Base-by-base conservation (phyloP, 192 early-diverging fungal species). In the Coemansia sp. region DNA sequence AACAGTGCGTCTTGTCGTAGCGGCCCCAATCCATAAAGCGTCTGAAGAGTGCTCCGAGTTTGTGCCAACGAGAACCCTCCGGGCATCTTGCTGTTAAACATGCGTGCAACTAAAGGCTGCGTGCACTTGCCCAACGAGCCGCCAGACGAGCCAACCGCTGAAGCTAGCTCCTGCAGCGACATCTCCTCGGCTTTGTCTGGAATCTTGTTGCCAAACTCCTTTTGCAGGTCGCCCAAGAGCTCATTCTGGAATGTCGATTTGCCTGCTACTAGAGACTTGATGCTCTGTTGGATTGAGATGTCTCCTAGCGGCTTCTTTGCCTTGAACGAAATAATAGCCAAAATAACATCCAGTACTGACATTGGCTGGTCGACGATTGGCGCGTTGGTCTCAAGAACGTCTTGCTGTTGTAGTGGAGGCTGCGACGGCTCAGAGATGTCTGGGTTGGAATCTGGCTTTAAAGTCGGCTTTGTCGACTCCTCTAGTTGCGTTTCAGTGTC, bases 221-320 rank as follows among this genome's bases (percentile, higher is more conserved):
- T 94, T 60, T 90, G 91, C 47, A 98, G 75, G 72, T 96, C 94
- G 76, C 94, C 96, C 53, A 98, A 81, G 43, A 98, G 92, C 65
- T 98, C 96, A 83, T 98, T 98, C 70, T 97, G 94, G 84, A 50
- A 92, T 91, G 88, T 84, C n/a, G n/a, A n/a, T n/a, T n/a, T n/a
- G n/a, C n/a, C n/a, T n/a, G n/a, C n/a, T n/a, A n/a, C n/a, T n/a
- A n/a, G n/a, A n/a, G n/a, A n/a, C n/a, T 98, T 82, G 37, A 82
- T 77, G 49, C 86, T 85, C 76, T 93, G 94, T 56, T 77, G 64
- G 17, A 85, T 68, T 17, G 92, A 86, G 39, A 96, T 73, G 14
- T 92, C 89, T 17, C 83, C 73, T 0, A 92, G 74, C 6, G 87
- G 65, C 75, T 92, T 93, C 85, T 97, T 97, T 54, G 92, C 79